These are phyloP conservation scores for Geotrichum citri-aurantii DNA, from an alignment of 1,139 yeast genomes.

Conservation along the genomic window DNA sequence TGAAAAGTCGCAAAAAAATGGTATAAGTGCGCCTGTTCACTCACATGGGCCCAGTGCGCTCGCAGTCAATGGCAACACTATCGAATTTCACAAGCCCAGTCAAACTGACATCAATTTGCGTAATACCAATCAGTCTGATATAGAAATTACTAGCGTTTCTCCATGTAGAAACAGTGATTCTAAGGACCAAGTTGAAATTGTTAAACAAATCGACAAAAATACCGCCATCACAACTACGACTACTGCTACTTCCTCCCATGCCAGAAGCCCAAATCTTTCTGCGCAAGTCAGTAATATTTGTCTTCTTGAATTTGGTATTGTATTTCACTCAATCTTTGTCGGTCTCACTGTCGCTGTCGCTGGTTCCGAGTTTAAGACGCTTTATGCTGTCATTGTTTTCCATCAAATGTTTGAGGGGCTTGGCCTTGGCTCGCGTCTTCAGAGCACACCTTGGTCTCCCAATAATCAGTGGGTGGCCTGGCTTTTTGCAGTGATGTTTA, in stretches of 20 bases:
- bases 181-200: background rate
- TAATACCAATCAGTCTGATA: background rate
- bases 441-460: constrained; percentile 44
- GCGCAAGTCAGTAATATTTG: no score
- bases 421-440: constrained; percentile 79
- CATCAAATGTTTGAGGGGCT: constrained; percentile 82
- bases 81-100: background rate
- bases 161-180: no score
- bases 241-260: background rate
- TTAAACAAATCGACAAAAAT: no score
- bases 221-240: no score
- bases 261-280: constrained; percentile 32
- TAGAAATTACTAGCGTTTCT: background rate
- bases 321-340: constrained; percentile 65
- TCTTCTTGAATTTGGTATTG: constrained; percentile 63
- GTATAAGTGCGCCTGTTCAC: no score
- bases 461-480: constrained; percentile 48
- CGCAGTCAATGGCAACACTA: constrained; percentile 7
- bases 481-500: constrained; percentile 51
- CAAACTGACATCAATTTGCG: no score
- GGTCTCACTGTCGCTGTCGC: constrained; percentile 61
- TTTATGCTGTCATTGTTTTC: constrained; percentile 69
- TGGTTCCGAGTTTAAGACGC: constrained; percentile 56
- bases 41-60: constrained; percentile 1
- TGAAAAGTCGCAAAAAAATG: constrained; percentile 11